Conservation (phyloP, 768 basidiomycete species). For the Russula sp. region DNA sequence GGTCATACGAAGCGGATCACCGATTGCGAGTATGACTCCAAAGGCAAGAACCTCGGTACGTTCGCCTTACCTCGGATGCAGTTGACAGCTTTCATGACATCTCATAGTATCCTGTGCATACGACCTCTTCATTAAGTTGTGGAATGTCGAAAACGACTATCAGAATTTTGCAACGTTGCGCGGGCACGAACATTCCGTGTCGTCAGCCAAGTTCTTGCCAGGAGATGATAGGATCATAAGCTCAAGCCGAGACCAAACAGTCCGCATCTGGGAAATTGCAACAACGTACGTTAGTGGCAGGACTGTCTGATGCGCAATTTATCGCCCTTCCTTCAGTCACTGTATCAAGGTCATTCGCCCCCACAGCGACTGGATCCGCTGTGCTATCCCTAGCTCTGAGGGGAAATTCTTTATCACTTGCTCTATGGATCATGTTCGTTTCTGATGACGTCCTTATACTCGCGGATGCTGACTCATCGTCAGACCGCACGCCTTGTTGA, state of each 20-base stretch:
- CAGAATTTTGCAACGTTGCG: slow-evolving; percentile 48
- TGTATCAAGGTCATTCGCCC: slow-evolving; percentile 46
- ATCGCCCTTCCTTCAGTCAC: slow-evolving; percentile 33
- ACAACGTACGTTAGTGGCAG: slow-evolving; percentile 38
- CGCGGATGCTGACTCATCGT: background rate
- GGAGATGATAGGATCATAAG: slow-evolving; percentile 48
- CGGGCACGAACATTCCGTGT: slow-evolving; percentile 56
- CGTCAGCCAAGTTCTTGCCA: slow-evolving; percentile 47
- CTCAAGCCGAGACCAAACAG: slow-evolving; percentile 49
- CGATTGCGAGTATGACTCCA: slow-evolving; percentile 52
- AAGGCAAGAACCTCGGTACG: slow-evolving; percentile 46
- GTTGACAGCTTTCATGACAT: background rate
- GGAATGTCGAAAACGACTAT: slow-evolving; percentile 52
- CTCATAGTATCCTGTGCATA: slow-evolving; percentile 49
- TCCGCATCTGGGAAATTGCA: slow-evolving; percentile 51
- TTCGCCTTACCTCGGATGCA: background rate
- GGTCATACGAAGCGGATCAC: slow-evolving; percentile 54
- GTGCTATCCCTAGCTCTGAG: slow-evolving; percentile 34
- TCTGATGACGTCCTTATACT: background rate
- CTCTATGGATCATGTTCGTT: slow-evolving; percentile 49
- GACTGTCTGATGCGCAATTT: background rate
- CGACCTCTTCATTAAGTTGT: slow-evolving; percentile 52
- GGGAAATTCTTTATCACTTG: slow-evolving; percentile 44
- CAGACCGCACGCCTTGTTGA: slow-evolving; percentile 53
- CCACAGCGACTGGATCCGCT: slow-evolving; percentile 51